phyloP scores from a whole-genome alignment of 169 alveolate genomes.

The Sarcocystis neurona region DNA sequence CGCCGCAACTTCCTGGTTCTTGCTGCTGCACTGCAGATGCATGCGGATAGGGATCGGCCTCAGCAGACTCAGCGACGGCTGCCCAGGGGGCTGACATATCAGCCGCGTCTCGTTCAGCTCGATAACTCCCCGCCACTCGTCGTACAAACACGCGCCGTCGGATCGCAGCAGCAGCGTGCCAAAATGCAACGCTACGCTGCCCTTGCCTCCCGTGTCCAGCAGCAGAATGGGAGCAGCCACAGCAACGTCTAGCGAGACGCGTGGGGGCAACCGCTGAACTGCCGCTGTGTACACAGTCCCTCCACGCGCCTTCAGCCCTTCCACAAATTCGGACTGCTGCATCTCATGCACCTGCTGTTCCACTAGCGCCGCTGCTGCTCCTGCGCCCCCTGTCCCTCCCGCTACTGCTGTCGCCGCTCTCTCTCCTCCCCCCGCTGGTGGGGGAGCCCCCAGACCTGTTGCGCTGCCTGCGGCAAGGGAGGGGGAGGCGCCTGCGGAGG shows the following conservation, averaged over 20 bases:
- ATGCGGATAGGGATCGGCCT: slow-evolving; percentile 61
- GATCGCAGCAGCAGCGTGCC: slow-evolving; percentile 79
- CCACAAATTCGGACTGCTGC: slow-evolving; percentile 59
- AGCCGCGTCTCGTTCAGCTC: slow-evolving; percentile 84
- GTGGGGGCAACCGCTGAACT: slow-evolving; percentile 55
- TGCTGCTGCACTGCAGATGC: slow-evolving; percentile 18
- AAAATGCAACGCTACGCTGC: slow-evolving; percentile 74
- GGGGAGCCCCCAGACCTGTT: neutral
- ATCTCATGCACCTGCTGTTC: slow-evolving; percentile 52
- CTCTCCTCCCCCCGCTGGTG: neutral
- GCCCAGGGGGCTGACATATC: slow-evolving; percentile 66
- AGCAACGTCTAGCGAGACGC: slow-evolving; percentile 65
- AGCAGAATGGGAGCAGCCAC: slow-evolving; percentile 77
- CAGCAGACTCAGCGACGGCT: slow-evolving; percentile 51
- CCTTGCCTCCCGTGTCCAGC: slow-evolving; percentile 73
- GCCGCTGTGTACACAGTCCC: slow-evolving; percentile 61
- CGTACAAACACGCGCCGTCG: slow-evolving; percentile 77
- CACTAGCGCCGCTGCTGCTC: slow-evolving; percentile 52
- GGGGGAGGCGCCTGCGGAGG: neutral
- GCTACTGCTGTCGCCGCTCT: slow-evolving; percentile 43
- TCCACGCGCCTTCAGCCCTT: slow-evolving; percentile 39
- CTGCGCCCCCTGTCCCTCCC: slow-evolving; percentile 58
- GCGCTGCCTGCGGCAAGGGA: slow-evolving; percentile 39
- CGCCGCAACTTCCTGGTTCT: neutral
- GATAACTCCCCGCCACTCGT: slow-evolving; percentile 73